A percentile compares a stretch with the other conserved stretches of the same genome.
Conservation (phyloP, 129 eudicot genomes). For the Tagetes erecta region DNA sequence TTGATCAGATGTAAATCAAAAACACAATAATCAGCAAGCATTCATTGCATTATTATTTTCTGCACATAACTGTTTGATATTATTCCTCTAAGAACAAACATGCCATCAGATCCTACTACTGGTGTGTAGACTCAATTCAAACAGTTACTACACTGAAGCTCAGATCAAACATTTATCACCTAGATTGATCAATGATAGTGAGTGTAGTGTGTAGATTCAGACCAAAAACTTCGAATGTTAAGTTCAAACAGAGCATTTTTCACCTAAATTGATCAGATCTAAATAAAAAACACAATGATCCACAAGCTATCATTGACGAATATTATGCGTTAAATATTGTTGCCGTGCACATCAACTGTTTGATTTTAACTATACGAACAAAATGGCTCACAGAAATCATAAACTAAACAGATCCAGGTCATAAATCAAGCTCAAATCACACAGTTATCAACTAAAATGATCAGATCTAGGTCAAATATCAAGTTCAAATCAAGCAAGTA, state of each 20-base stretch:
- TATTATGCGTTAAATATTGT: too few relatives aligned
- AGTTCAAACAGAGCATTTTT: background rate
- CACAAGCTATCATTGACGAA: background rate
- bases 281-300: background rate
- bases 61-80: background rate
- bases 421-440: background rate
- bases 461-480: too few relatives aligned
- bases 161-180: background rate
- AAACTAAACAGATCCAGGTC: background rate
- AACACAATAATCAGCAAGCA: too few relatives aligned
- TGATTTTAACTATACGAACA: background rate
- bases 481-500: background rate
- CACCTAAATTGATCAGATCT: background rate
- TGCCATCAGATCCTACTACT: background rate
- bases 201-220: background rate
- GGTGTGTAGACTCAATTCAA: background rate
- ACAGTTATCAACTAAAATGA: background rate
- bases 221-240: background rate
- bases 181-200: too few relatives aligned
- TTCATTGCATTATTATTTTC: too few relatives aligned
- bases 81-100: background rate
- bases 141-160: background rate
- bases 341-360: background rate
- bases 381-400: background rate
- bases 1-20: too few relatives aligned